Evolutionary conservation across 257 asterid genomes (phyloP), one percentile per base, ranked within the genome.

Genomic region (Verbascum thapsus): DNA sequence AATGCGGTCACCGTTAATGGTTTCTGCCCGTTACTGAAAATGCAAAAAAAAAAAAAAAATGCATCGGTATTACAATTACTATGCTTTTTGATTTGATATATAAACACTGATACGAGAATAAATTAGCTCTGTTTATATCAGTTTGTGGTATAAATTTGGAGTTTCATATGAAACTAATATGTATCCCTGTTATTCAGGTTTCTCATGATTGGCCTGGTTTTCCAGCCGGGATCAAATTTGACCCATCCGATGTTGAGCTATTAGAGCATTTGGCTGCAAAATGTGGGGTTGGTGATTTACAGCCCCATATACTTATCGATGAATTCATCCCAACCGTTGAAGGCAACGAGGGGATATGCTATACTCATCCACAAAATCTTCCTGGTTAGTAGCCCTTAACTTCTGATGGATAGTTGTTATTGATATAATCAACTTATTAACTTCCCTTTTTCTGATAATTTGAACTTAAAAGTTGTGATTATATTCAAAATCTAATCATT

Each of bases 341-440:
- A 5, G 73, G 75, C 1, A 72, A 78, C 2, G 95, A 80, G 12
- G 99, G 99, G 47, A 88, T 94, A 64, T 88, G 91, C 58, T 90
- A 71, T 71, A 80, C 96, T 57, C 99, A 90, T 80, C 99, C 99
- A 13, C 96, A 90, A 77, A 82, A 90, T 72, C 99, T 94, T 78
- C 96, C 98, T 10, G 97, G 99, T 94, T 57, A 76, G 86, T 34
- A 7, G 51, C 38, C 6, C 23, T 18, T 30, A 10, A 42, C 20
- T 45, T 30, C 16, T 53, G 7, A 5, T 26, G 32, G 32, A 26
- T 26, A 5, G 32, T 26, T 26, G 32, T 26, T 26, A 26, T 5
- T 26, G 32, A 26, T 26, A 26, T 26, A 26, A 26, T 26, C 32
- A 26, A 26, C 32, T 26, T 26, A 26, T 26, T 26, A 1, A 26